Conservation (phyloP, 257 asterid species). For the Nicotiana tabacum region DNA sequence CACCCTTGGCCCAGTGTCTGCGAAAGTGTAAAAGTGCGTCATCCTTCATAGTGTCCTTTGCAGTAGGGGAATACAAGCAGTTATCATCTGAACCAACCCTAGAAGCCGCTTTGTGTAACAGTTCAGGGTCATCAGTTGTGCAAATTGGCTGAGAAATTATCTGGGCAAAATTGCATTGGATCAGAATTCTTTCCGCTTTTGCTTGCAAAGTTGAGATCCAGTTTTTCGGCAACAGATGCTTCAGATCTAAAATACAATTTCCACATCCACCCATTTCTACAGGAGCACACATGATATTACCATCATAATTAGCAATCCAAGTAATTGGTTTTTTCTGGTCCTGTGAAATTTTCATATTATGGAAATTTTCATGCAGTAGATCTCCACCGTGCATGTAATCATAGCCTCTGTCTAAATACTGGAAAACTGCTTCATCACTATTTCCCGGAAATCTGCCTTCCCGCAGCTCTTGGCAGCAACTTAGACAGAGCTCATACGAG, state of each 20-base stretch:
- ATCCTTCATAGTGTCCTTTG: slow-evolving; percentile 38
- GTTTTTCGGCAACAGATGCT: slow-evolving; percentile 59
- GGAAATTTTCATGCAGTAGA: slow-evolving; percentile 32
- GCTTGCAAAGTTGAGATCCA: slow-evolving; percentile 56
- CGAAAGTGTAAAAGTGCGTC: slow-evolving; percentile 57
- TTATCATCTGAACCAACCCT: slow-evolving; percentile 47
- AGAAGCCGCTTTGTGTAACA: slow-evolving; percentile 36
- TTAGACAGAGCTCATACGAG: slow-evolving; percentile 77
- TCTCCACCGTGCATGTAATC: slow-evolving; percentile 91
- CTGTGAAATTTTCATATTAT: slow-evolving; percentile 11
- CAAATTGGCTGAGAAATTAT: slow-evolving; percentile 17
- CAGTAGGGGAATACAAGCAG: slow-evolving; percentile 55
- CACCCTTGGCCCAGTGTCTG: slow-evolving; percentile 82
- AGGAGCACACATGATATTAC: slow-evolving; percentile 57
- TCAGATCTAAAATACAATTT: slow-evolving; percentile 57
- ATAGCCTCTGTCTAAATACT: slow-evolving; percentile 41
- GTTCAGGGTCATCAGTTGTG: slow-evolving; percentile 21
- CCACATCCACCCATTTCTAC: slow-evolving; percentile 82
- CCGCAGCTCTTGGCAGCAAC: slow-evolving; percentile 67
- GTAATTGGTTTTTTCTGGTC: slow-evolving; percentile 24
- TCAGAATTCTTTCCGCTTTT: slow-evolving; percentile 37
- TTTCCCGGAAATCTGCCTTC: slow-evolving; percentile 38
- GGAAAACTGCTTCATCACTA: slow-evolving; percentile 17
- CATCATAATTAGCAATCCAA: slow-evolving; percentile 36
- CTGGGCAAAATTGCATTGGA: slow-evolving; percentile 13